Base-by-base conservation (phyloP, 1,284 basidiomycete species). In the Austroboletus rostrupii region DNA sequence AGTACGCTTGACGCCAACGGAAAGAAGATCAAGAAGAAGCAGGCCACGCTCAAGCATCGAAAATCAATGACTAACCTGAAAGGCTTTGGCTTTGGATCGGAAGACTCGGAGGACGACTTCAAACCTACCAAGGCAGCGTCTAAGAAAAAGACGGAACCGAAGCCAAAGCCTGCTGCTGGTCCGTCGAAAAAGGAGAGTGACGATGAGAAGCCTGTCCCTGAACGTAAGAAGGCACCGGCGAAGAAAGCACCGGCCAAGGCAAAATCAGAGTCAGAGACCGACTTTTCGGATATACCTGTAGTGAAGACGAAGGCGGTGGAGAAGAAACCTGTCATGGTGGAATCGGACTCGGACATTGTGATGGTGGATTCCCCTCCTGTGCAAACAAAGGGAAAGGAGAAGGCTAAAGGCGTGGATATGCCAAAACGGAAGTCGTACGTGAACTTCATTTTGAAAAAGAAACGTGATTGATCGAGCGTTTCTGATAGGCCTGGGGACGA, bases 11-110 rank as follows among this genome's bases (percentile, higher is more conserved):
- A 84, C 54, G 69, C 72, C 16, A 73, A 76, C 48, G 76, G 81
- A 58, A 79, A 87, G 71, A 79, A 78, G 59, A 73, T 81, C 59
- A 90, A 88, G 68, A 77, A 79, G 61, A 94, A 92, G 73, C 87
- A 92, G 54, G 74, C 83, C 0, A 85, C 85, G 13, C 76, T 90
- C 17, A 80, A 83, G 60, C 87, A 86, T 39, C 74, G 85, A 48
- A 85, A 88, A 64, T 87, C 85, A 29, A 52, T 75, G 23, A 69
- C 80, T 36, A 83, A 81, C 20, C 72, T 73, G 38, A 77, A 76
- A 37, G 75, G 71, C 0, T 48, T 65, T 50, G 78, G 76, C 28
- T 26, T 26, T 26, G 23, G 23, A 26, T 75, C 77, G 40, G 76
- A 77, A 3, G 81, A 81, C 53, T 76, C 74, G 3, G 85, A 84